Evolutionary conservation across 208 protist species (phyloP), one percentile per base, ranked within the genome.

Genomic region (Trypanosoma brucei): DNA sequence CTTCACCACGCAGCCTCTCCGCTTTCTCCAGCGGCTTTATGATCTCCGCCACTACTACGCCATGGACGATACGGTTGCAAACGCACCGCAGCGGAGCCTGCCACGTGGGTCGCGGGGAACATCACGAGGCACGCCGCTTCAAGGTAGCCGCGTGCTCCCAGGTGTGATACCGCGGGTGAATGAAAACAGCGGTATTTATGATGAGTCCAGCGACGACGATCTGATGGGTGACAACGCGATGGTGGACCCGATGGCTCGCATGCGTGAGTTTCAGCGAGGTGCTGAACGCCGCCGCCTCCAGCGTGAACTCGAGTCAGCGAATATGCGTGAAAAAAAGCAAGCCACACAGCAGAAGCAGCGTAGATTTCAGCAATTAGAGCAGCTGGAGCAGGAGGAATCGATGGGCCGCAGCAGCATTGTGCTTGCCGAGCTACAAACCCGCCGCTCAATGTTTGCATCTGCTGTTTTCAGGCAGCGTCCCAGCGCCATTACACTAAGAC

Each of bases 1-100:
- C 52, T 78, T 93, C 61, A 57, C 68, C 52, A 75, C 65, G 45
- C 79, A 81, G 72, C 83, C 83, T 13, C 90, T 90, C 60, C 75
- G 77, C 52, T 79, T 93, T 35, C 74, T 93, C 36, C 77, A 87
- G 60, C 81, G 84, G 55, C 70, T 93, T 30, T 91, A 93, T 68
- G 81, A 85, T 45, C 65, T 89, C 62, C 81, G 84, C 13, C 75
- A 91, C 50, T 54, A 75, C 33, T 85, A 78, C 59, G 68, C 73
- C 62, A 65, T n/a, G 11, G 49, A 9, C 6, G 8, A 33, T 1
- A 22, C 7, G 8, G 11, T 2, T 40, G 5, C 42, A 30, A 37
- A 14, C 42, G 2, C 2, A 3, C 4, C 7, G 6, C 13, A 6
- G 6, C 50, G 31, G 6, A 54, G 50, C 30, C 9, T 54, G 50